Percentiles rank a stretch among this genome's conserved stretches.
Evolutionary conservation across 2,329 filamentous ascomycete species (phyloP).

Genomic region (Fusarium phyllophilum): DNA sequence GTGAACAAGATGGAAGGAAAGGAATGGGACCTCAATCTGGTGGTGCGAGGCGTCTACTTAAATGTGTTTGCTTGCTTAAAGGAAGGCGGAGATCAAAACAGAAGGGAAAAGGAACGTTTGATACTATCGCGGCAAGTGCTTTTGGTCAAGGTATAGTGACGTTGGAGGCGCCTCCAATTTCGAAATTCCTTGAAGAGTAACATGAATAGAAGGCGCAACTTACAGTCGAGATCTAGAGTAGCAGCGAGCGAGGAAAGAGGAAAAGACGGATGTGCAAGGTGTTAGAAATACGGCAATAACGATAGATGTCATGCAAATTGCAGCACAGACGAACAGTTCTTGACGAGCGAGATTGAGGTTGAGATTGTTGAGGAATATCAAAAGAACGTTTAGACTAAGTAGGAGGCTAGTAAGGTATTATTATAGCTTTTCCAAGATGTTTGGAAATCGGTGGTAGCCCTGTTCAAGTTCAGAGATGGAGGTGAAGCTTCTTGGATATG

Average conservation of each 20-base stretch:
- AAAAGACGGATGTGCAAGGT: background rate
- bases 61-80: constrained; percentile 27
- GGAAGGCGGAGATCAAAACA: constrained; percentile 4
- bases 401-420: constrained; percentile 9
- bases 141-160: constrained; percentile 7
- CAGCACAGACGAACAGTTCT: constrained; percentile 16
- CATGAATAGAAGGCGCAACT: background rate
- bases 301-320: background rate
- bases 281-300: background rate
- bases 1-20: constrained; percentile 4
- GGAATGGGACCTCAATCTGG: background rate
- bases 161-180: constrained; percentile 23
- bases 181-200: background rate
- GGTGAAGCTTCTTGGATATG: background rate
- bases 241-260: background rate
- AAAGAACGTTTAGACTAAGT: constrained; percentile 11
- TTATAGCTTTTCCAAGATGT: constrained; percentile 13
- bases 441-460: background rate
- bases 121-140: constrained; percentile 14
- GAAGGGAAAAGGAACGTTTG: constrained; percentile 8
- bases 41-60: constrained; percentile 28
- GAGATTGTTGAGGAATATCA: background rate
- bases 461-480: background rate
- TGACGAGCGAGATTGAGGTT: constrained; percentile 1
- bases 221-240: constrained; percentile 7